Conservation (phyloP, 352 stramenopile species). For the Peronospora destructor region DNA sequence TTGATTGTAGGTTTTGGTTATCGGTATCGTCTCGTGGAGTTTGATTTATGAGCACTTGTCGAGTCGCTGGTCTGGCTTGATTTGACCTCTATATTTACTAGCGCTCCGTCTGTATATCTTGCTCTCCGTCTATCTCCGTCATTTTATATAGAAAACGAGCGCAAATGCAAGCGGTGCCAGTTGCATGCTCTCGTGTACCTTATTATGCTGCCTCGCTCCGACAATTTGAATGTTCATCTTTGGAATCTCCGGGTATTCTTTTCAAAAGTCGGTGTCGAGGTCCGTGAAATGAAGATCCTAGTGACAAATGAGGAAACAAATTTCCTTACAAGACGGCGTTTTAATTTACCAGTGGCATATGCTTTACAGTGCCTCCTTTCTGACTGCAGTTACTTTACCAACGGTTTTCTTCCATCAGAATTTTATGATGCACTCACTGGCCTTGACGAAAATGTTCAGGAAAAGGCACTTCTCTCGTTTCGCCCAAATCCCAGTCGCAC, state of each 20-base stretch:
- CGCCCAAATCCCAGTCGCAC: slow-evolving; percentile 10
- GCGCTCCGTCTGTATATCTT: slow-evolving; percentile 27
- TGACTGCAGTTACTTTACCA: slow-evolving; percentile 39
- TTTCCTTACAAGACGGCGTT: slow-evolving; percentile 3
- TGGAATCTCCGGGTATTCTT: slow-evolving; percentile 48
- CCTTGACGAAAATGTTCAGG: slow-evolving; percentile 35
- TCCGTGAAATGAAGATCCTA: slow-evolving; percentile 38
- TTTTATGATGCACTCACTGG: slow-evolving; percentile 35
- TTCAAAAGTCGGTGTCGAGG: slow-evolving; percentile 39
- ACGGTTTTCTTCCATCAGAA: slow-evolving; percentile 27
- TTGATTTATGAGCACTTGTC: slow-evolving; percentile 42
- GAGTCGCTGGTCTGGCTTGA: slow-evolving; percentile 44
- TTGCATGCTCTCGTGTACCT: slow-evolving; percentile 36
- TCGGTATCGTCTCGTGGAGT: slow-evolving; percentile 17
- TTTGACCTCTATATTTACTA: slow-evolving; percentile 14
- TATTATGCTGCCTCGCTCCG: slow-evolving; percentile 19
- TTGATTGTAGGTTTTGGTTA: slow-evolving; percentile 18
- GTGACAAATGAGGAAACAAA: slow-evolving; percentile 5
- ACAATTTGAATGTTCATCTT: slow-evolving; percentile 11
- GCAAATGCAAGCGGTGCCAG: slow-evolving; percentile 32
- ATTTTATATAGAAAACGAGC: slow-evolving; percentile 27
- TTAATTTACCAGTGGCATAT: slow-evolving; percentile 36
- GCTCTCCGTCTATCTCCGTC: slow-evolving; percentile 35
- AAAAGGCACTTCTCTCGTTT: slow-evolving; percentile 42
- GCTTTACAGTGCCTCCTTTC: slow-evolving; percentile 47